Percentiles rank a stretch among this genome's conserved stretches.
Conservation (phyloP, 495 filamentous ascomycete species). For the Aspergillus heteromorphus region DNA sequence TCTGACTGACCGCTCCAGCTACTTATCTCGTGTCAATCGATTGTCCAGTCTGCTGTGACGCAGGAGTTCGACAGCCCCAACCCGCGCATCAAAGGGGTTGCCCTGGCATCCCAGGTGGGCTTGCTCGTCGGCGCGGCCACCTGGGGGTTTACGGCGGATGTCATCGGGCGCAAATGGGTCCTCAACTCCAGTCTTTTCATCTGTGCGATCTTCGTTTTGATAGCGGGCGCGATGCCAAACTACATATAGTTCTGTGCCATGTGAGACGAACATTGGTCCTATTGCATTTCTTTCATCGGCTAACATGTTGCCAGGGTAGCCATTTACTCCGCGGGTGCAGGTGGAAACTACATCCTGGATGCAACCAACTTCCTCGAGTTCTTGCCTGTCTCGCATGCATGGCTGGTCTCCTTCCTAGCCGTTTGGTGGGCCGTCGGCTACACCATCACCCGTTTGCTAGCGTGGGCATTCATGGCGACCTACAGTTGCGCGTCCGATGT, state of each 20-base stretch:
- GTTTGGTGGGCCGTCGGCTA: slow-evolving; percentile 35
- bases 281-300: neutral
- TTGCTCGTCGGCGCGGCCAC: slow-evolving; percentile 33
- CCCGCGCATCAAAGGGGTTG: slow-evolving; percentile 21
- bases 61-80: slow-evolving; percentile 27
- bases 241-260: slow-evolving; percentile 30
- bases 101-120: slow-evolving; percentile 29
- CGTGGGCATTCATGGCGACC: slow-evolving; percentile 37
- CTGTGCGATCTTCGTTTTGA: slow-evolving; percentile 24
- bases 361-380: slow-evolving; percentile 32
- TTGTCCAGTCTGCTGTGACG: slow-evolving; percentile 27
- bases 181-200: slow-evolving; percentile 37
- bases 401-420: slow-evolving; percentile 34
- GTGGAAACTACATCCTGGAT: slow-evolving; percentile 34
- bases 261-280: slow-evolving; percentile 4
- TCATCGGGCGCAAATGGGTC: slow-evolving; percentile 36
- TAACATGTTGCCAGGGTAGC: slow-evolving; percentile 19
- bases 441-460: slow-evolving; percentile 34
- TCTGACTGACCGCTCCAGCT: slow-evolving; percentile 15
- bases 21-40: slow-evolving; percentile 32
- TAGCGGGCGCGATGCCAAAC: slow-evolving; percentile 26
- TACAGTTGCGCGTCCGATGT: slow-evolving; percentile 25
- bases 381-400: slow-evolving; percentile 24
- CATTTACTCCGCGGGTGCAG: slow-evolving; percentile 32
- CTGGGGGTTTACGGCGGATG: slow-evolving; percentile 38